Evolutionary conservation across 2,329 filamentous ascomycete genomes (phyloP).

Genomic region (Aspergillus ochraceoroseus): DNA sequence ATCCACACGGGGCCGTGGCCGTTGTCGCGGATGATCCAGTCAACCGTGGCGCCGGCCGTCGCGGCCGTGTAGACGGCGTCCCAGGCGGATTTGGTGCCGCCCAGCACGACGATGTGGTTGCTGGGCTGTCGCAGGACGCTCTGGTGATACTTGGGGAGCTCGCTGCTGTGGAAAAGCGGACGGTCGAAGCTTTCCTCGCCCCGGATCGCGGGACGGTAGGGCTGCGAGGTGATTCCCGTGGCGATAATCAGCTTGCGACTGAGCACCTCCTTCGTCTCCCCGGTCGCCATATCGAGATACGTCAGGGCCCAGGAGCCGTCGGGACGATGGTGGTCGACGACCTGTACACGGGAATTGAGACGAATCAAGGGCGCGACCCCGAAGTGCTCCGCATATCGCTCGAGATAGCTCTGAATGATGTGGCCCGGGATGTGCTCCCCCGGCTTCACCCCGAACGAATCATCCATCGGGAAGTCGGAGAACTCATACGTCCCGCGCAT

Average conservation of each 20-base stretch:
- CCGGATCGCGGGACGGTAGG: conserved; percentile 51
- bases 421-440: conserved; percentile 58
- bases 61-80: conserved; percentile 59
- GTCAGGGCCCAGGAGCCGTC: conserved; percentile 37
- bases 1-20: conserved; percentile 43
- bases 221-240: conserved; percentile 56
- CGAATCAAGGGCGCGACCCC: conserved; percentile 48
- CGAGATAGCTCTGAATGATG: conserved; percentile 55
- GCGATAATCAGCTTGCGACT: conserved; percentile 55
- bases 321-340: conserved; percentile 43
- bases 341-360: conserved; percentile 50
- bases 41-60: conserved; percentile 47
- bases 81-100: conserved; percentile 59
- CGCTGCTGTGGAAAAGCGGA: conserved; percentile 55
- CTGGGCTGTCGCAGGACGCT: conserved; percentile 29
- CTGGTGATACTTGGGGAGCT: conserved; percentile 45
- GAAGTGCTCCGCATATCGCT: conserved; percentile 52
- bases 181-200: conserved; percentile 50
- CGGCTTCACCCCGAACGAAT: conserved; percentile 46
- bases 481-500: conserved; percentile 68
- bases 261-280: conserved; percentile 19
- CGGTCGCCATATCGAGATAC: conserved; percentile 21
- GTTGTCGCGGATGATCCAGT: conserved; percentile 41
- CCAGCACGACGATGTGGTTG: conserved; percentile 48
- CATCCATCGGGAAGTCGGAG: conserved; percentile 66